Evolutionary conservation across 306 rosid species (phyloP).

Genomic region (Medicago truncatula): MtrunA17r5.0-ANR NC_053048.1:55945001-55945500

Average conservation of each 20-base stretch:
- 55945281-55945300: neutral
- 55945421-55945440: neutral
- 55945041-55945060: neutral
- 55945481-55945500: neutral
- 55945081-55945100: neutral
- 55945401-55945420: neutral
- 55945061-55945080: neutral
- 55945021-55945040: neutral
- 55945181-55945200: too few species aligned
- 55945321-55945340: neutral
- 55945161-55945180: neutral
- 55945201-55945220: neutral
- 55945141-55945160: neutral
- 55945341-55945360: neutral
- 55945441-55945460: neutral
- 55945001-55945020: neutral
- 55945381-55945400: neutral
- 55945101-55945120: neutral
- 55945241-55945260: neutral
- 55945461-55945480: neutral
- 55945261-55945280: neutral
- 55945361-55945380: neutral
- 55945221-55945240: neutral
- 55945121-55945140: neutral
- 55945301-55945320: slow-evolving; percentile 2